Evolutionary conservation across 176 grass and related monocot species (phyloP).

Genomic region (Juncus inflexus): DNA sequence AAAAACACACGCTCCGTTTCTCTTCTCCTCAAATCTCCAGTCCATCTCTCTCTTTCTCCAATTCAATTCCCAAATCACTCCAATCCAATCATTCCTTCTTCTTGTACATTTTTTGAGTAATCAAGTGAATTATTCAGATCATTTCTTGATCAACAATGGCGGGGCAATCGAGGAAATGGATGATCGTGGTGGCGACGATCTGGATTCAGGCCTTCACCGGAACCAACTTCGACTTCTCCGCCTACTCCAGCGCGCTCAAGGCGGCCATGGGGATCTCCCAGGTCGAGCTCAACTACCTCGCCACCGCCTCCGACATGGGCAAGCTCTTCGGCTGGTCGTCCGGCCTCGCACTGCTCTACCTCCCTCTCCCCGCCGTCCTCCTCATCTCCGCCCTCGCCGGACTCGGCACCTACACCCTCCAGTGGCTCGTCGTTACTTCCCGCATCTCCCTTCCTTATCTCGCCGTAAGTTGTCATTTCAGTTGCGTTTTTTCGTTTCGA

Average conservation of each 20-base stretch:
- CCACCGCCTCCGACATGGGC: constrained; percentile 88
- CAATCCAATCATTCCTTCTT: no score
- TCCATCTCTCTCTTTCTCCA: neutral
- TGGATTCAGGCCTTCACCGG: constrained; percentile 95
- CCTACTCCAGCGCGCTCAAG: constrained; percentile 81
- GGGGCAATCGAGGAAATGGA: constrained; percentile 46
- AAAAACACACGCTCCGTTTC: neutral
- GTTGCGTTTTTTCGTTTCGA: neutral
- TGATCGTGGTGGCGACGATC: constrained; percentile 57
- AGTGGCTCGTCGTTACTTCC: constrained; percentile 46
- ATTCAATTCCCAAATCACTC: neutral
- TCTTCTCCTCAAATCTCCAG: neutral
- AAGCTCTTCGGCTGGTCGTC: constrained; percentile 83
- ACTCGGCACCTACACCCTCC: constrained; percentile 51
- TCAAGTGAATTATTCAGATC: no score
- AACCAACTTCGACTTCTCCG: constrained; percentile 97
- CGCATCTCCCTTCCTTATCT: constrained; percentile 45
- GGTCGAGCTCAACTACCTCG: constrained; percentile 74
- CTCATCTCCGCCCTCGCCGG: constrained; percentile 50
- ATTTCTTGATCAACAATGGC: neutral
- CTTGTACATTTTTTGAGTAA: no score
- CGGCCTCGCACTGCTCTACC: constrained; percentile 58
- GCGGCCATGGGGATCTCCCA: constrained; percentile 55
- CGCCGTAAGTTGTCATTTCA: constrained; percentile 29
- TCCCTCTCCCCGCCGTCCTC: constrained; percentile 64